Evolutionary conservation across 768 basidiomycete species (phyloP), one percentile per base, ranked within the genome.

Genomic region (Cyathus striatus): DNA sequence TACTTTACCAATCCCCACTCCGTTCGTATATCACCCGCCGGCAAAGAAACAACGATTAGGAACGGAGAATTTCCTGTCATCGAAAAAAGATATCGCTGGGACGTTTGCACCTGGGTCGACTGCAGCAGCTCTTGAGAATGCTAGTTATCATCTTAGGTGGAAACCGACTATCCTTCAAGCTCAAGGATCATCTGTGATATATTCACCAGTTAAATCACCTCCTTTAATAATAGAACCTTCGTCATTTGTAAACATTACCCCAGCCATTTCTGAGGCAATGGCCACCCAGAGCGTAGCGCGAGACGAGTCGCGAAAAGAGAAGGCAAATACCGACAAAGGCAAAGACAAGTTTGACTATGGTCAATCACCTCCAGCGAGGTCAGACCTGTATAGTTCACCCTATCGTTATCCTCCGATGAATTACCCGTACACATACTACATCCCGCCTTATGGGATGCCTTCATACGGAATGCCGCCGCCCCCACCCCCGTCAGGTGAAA

Each of bases 401-500:
- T 39, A 51, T 7, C 43, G 55, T 20, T 52, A 53, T 32, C 42
- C 58, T 30, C 35, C 6, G 27, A 30, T 30, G 12, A 14, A 37
- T 14, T 37, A 37, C 20, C 52, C 60, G 18, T 55, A 61, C 23
- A 64, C 67, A 6, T 72, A 66, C 51, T 71, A 69, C 44, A 52
- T 65, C 52, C 60, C 61, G 9, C 62, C 69, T 1, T 65, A 60
- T 47, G 41, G 55, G n/a, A 51, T 64, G 46, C 54, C 62, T 12
- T 57, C 53, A 5, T 51, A 50, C 23, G 30, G 30, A 12, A 32
- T 32, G 30, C 18, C 36, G 20, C 45, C 45, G 21, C n/a, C n/a
- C n/a, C 38, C 41, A 26, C 30, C 45, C 24, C 6, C 42, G 16
- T 21, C 45, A 32, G 22, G 40, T 27, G 22, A 50, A 37, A 17